These are phyloP conservation scores for Trichoderma sp. DNA, from an alignment of 2,329 filamentous ascomycete species.

Conservation along the genomic window DNA sequence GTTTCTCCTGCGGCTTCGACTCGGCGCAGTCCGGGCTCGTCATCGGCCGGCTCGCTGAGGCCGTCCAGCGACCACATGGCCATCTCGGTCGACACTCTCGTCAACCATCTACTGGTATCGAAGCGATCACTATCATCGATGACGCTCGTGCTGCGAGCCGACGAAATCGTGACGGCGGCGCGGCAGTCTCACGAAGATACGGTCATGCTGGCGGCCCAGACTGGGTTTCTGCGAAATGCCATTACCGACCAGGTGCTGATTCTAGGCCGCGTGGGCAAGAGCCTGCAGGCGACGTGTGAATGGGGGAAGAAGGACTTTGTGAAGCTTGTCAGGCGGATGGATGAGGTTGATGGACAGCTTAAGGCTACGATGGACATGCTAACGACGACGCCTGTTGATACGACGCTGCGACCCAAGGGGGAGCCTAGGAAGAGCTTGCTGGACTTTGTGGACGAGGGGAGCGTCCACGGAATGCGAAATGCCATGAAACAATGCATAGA, in stretches of 20 bases:
- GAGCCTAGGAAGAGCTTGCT: constrained; percentile 65
- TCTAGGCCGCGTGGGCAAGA: constrained; percentile 52
- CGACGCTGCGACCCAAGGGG: constrained; percentile 59
- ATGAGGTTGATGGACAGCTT: constrained; percentile 65
- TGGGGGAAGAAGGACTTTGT: constrained; percentile 61
- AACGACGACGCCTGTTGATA: constrained; percentile 63
- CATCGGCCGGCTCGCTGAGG: constrained; percentile 38
- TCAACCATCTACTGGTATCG: constrained; percentile 80
- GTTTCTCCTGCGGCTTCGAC: constrained; percentile 35
- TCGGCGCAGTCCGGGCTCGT: constrained; percentile 40
- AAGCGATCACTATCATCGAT: constrained; percentile 87
- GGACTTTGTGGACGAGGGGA: constrained; percentile 75
- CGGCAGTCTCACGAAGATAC: constrained; percentile 76
- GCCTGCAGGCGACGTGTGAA: constrained; percentile 58
- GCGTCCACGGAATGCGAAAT: constrained; percentile 65
- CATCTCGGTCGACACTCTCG: constrained; percentile 69
- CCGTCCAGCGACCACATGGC: constrained; percentile 30
- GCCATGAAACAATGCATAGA: constrained; percentile 71
- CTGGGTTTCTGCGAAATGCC: constrained; percentile 65
- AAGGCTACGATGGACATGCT: constrained; percentile 67
- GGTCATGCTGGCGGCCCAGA: constrained; percentile 69
- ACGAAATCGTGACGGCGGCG: constrained; percentile 78
- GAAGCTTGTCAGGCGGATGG: constrained; percentile 63
- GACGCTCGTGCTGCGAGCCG: constrained; percentile 78
- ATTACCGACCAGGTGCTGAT: constrained; percentile 59